phyloP scores from a whole-genome alignment of 2,329 filamentous ascomycete genomes.

The Talaromyces sp. region DNA sequence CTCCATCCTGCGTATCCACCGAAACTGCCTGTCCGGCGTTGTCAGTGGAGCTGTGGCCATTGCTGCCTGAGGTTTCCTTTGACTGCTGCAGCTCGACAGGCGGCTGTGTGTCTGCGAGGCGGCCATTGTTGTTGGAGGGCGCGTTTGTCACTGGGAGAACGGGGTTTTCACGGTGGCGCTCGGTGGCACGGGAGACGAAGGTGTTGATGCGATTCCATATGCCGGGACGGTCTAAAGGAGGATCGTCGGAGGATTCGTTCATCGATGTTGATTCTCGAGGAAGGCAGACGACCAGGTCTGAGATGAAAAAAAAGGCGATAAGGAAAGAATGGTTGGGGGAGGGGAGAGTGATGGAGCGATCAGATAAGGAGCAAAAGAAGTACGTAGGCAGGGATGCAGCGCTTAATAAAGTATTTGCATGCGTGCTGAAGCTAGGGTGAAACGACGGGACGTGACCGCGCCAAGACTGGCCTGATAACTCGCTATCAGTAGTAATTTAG shows the following conservation, averaged over 20 bases:
- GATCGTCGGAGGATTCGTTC: conserved; percentile 52
- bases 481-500: no score
- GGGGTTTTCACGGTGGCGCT: conserved; percentile 20
- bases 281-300: not conserved
- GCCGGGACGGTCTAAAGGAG: conserved; percentile 48
- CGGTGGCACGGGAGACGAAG: conserved; percentile 32
- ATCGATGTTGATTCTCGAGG: conserved; percentile 35
- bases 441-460: no score
- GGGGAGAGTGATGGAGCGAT: no score
- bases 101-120: not conserved
- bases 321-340: not conserved
- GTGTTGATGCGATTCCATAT: conserved; percentile 41
- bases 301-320: not conserved
- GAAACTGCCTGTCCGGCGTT: conserved; percentile 31
- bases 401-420: not conserved
- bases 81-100: not conserved
- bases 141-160: conserved; percentile 12
- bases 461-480: no score
- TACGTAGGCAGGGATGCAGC: not conserved
- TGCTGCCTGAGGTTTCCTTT: not conserved
- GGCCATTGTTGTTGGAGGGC: not conserved
- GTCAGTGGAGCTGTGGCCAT: not conserved
- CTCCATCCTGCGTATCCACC: conserved; percentile 46
- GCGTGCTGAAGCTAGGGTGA: no score
- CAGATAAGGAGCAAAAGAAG: not conserved